phyloP scores from a whole-genome alignment of 2,329 filamentous ascomycete genomes.

The Penicillium polonicum region DNA sequence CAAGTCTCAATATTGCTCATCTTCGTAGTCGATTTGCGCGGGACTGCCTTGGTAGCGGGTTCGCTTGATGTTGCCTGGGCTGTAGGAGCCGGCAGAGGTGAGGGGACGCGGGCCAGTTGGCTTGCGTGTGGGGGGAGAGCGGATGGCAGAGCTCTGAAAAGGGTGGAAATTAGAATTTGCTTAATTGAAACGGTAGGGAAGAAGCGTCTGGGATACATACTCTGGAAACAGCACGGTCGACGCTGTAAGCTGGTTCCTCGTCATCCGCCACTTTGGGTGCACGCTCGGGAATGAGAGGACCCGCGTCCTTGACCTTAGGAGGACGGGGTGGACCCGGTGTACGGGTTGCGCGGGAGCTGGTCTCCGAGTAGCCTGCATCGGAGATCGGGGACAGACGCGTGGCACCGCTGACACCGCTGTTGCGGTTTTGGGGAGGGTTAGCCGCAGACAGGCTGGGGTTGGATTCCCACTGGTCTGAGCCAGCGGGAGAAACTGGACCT shows the following conservation, averaged over 20 bases:
- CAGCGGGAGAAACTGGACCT: slow-evolving; percentile 40
- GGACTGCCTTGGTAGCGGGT: slow-evolving; percentile 43
- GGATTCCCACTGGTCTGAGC: slow-evolving; percentile 48
- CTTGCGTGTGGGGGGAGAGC: slow-evolving; percentile 43
- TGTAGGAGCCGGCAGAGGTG: slow-evolving; percentile 38
- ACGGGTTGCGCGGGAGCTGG: slow-evolving; percentile 35
- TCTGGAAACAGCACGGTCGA: slow-evolving; percentile 43
- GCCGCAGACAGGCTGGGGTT: slow-evolving; percentile 41
- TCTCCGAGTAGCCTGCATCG: slow-evolving; percentile 47
- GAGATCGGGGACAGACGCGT: slow-evolving; percentile 48
- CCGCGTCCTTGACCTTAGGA: slow-evolving; percentile 57
- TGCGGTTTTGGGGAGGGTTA: slow-evolving; percentile 35
- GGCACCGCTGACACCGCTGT: slow-evolving; percentile 39
- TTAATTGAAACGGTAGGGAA: background rate
- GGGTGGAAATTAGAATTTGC: slow-evolving; percentile 4
- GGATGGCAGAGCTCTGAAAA: slow-evolving; percentile 33
- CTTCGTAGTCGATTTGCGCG: slow-evolving; percentile 41
- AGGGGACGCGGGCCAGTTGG: slow-evolving; percentile 51
- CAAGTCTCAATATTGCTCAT: slow-evolving; percentile 32
- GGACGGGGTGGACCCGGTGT: slow-evolving; percentile 49
- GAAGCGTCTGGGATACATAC: slow-evolving; percentile 22
- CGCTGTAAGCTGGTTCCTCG: slow-evolving; percentile 36
- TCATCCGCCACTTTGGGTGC: slow-evolving; percentile 42
- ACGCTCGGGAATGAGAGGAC: slow-evolving; percentile 57
- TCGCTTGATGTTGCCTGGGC: slow-evolving; percentile 37